Percentiles rank a stretch among this genome's conserved stretches.
These are phyloP conservation scores for Austroboletus niveus DNA, from an alignment of 1,284 basidiomycete species.

Conservation along the genomic window DNA sequence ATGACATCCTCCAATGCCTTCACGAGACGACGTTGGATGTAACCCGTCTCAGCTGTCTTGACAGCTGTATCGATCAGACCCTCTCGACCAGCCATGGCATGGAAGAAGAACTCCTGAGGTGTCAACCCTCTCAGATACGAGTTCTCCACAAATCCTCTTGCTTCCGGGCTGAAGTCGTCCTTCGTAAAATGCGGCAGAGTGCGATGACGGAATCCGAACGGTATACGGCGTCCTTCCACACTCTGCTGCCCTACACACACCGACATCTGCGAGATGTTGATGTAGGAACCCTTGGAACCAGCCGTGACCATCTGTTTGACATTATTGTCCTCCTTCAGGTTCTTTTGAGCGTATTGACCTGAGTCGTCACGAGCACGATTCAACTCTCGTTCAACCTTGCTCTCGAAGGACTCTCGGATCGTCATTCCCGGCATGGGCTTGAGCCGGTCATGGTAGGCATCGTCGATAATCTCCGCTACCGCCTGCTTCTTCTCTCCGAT, in stretches of 20 bases:
- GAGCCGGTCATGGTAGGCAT: slow-evolving; percentile 80
- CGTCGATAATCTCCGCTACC: slow-evolving; percentile 70
- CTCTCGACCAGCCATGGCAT: slow-evolving; percentile 99
- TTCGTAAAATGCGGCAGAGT: slow-evolving; percentile 97
- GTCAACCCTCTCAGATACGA: slow-evolving; percentile 98
- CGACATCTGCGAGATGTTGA: slow-evolving; percentile 99
- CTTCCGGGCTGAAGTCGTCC: slow-evolving; percentile 98
- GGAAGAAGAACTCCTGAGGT: slow-evolving; percentile 99
- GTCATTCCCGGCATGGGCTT: slow-evolving; percentile 97
- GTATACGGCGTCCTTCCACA: slow-evolving; percentile 97
- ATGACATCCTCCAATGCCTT: slow-evolving; percentile 98
- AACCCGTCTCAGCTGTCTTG: slow-evolving; percentile 99
- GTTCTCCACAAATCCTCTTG: slow-evolving; percentile 99
- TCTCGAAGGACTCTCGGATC: slow-evolving; percentile 97
- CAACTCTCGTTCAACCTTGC: slow-evolving; percentile 86
- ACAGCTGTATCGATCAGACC: slow-evolving; percentile 99
- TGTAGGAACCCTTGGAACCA: slow-evolving; percentile 97
- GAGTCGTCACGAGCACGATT: slow-evolving; percentile 96
- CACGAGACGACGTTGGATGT: slow-evolving; percentile 97
- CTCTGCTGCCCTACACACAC: slow-evolving; percentile 99
- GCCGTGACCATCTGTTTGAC: slow-evolving; percentile 99
- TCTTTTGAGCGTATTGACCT: slow-evolving; percentile 93
- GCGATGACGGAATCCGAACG: slow-evolving; percentile 97
- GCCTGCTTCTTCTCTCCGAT: slow-evolving; percentile 82
- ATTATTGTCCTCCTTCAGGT: slow-evolving; percentile 98